phyloP scores from a whole-genome alignment of 257 asterid species.

The Osmanthus fragrans region DNA sequence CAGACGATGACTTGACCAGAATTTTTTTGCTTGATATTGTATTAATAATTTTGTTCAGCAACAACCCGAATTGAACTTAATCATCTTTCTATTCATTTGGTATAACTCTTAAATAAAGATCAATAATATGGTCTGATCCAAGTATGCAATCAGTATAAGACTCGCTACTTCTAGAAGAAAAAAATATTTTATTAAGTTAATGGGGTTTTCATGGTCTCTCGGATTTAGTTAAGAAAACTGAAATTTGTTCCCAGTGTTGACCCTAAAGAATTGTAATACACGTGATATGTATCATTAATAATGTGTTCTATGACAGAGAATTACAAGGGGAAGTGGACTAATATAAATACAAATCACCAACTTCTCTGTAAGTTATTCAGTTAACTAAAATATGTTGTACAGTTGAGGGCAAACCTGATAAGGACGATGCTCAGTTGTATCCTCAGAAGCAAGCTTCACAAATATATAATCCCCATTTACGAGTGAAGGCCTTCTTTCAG shows the following conservation, averaged over 20 bases:
- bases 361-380: background rate
- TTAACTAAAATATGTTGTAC: slow-evolving; percentile 17
- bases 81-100: background rate
- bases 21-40: background rate
- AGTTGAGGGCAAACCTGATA: slow-evolving; percentile 58
- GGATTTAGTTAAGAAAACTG: background rate
- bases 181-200: background rate
- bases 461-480: slow-evolving; percentile 66
- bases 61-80: background rate
- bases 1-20: background rate
- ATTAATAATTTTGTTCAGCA: background rate
- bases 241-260: background rate
- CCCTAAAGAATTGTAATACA: background rate
- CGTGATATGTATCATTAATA: background rate
- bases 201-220: background rate
- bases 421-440: slow-evolving; percentile 28
- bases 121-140: background rate
- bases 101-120: background rate
- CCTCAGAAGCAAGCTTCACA: slow-evolving; percentile 50
- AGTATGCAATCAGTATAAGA: background rate
- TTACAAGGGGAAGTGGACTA: background rate
- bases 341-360: background rate
- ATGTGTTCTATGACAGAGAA: background rate
- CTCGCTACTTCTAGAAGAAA: background rate
- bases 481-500: slow-evolving; percentile 97